Conservation (phyloP, 1,139 yeast genomes). For the Geotrichum klebahnii region DNA sequence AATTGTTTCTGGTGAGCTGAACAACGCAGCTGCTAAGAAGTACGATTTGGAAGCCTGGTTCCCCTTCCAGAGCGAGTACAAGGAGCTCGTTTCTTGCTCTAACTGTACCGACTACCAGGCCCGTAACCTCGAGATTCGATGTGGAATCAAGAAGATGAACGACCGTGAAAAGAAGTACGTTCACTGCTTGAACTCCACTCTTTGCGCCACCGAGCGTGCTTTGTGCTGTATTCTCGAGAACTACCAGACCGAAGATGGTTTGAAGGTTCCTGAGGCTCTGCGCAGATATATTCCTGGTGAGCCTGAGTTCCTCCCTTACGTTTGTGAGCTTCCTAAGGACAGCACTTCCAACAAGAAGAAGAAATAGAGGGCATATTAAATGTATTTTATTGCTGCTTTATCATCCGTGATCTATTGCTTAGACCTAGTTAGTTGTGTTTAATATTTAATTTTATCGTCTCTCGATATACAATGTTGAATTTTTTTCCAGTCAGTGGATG, state of each 20-base stretch:
- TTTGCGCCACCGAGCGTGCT: too few species aligned
- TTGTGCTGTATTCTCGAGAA: too few species aligned
- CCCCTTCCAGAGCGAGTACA: constrained; percentile 98
- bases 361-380: too few species aligned
- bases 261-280: constrained; percentile 88
- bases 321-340: constrained; percentile 89
- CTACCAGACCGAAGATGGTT: constrained; percentile 95
- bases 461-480: too few species aligned
- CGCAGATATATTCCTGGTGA: constrained; percentile 96
- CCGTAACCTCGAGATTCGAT: constrained; percentile 95
- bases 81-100: constrained; percentile 96
- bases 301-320: constrained; percentile 91
- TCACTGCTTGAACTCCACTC: constrained; percentile 94
- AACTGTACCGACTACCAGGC: constrained; percentile 99
- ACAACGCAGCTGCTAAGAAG: constrained; percentile 98
- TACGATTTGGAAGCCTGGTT: constrained; percentile 99
- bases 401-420: too few species aligned
- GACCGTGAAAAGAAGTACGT: constrained; percentile 97
- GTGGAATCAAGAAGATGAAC: constrained; percentile 94
- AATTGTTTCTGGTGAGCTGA: constrained; percentile 95
- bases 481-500: too few species aligned
- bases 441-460: too few species aligned
- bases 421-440: too few species aligned
- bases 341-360: constrained; percentile 22
- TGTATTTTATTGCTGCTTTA: too few species aligned